Evolutionary conservation across 73 alveolate genomes (phyloP).

Genomic region (Breviolum minutum): DNA sequence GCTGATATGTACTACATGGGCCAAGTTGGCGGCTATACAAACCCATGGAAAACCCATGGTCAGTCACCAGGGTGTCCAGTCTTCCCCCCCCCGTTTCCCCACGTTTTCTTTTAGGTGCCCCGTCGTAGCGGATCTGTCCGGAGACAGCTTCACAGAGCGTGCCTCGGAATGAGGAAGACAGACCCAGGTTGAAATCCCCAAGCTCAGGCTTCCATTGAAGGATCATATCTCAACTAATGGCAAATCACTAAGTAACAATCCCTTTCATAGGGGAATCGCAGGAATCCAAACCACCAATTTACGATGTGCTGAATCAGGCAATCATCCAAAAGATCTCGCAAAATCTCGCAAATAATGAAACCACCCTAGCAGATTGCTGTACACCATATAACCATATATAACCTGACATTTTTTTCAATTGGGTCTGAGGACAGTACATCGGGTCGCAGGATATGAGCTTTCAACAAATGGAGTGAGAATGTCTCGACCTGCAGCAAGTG

Average conservation of each 20-base stretch:
- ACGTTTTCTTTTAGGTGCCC: not conserved
- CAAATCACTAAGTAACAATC: too few relatives aligned
- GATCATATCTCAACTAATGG: too few relatives aligned
- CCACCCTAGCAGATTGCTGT: too few relatives aligned
- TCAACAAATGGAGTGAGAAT: slow-evolving; percentile 1
- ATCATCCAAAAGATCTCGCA: too few relatives aligned
- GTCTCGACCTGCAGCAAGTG: slow-evolving; percentile 17
- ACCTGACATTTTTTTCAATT: not conserved
- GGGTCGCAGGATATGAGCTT: not conserved
- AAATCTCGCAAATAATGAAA: too few relatives aligned
- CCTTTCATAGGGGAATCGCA: too few relatives aligned
- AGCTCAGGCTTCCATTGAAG: not conserved
- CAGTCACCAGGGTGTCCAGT: not conserved
- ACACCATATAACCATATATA: too few relatives aligned
- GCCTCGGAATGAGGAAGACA: not conserved
- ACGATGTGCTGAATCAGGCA: too few relatives aligned
- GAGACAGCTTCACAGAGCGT: slow-evolving; percentile 14
- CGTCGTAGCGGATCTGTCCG: slow-evolving; percentile 1
- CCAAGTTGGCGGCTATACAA: not conserved
- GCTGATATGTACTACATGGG: not conserved
- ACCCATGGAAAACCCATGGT: not conserved
- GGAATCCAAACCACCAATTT: too few relatives aligned
- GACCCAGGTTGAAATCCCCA: not conserved
- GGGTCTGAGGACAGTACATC: not conserved
- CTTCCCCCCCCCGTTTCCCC: too few relatives aligned